Evolutionary conservation across 441 rosid species (phyloP), one percentile per base, ranked within the genome.

Genomic region (Erysimum pusillum): DNA sequence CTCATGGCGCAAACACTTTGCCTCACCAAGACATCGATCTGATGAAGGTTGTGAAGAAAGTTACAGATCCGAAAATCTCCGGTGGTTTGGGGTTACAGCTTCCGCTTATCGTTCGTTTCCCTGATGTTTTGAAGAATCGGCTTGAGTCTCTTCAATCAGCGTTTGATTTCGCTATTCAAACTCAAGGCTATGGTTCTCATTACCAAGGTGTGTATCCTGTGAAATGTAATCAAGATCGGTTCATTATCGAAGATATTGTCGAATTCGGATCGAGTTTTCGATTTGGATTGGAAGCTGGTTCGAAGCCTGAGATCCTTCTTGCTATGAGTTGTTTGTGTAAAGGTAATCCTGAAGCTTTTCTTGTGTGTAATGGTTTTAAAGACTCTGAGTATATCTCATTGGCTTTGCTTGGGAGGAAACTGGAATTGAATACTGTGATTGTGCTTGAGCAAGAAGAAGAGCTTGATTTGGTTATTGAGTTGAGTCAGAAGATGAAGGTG

Each of bases 161-260:
- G 39, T 94, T 94, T 58, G 86, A 94, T 14, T 83, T 67, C 14
- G 99, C 99, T 2, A 74, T 90, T 32, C 87, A 81, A 57, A 78
- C 86, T 20, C 88, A 82, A 35, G 84, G 82, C 13, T 94, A 91
- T 14, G 85, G 65, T 51, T 80, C 89, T 60, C 97, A 85, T 71
- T 94, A 92, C 85, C 98, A 94, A 81, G 99, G 99, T 8, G 97
- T 94, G 10, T 94, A 84, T 68, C 99, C 98, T 0, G 99, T 94
- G 62, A 94, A 94, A 83, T 94, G 98, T 72, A 94, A 94, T 83
- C 98, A 94, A 63, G 98, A 94, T 75, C 87, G 96, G 18, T 94
- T 87, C 58, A 89, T 94, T 6, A 89, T 94, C 9, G 97, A 92
- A 49, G 99, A 94, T 77, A 88, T 94, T 18, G 98, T 94, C 54